Evolutionary conservation across 2,329 filamentous ascomycete species (phyloP).

Genomic region (Knoxdaviesia proteae): DNA sequence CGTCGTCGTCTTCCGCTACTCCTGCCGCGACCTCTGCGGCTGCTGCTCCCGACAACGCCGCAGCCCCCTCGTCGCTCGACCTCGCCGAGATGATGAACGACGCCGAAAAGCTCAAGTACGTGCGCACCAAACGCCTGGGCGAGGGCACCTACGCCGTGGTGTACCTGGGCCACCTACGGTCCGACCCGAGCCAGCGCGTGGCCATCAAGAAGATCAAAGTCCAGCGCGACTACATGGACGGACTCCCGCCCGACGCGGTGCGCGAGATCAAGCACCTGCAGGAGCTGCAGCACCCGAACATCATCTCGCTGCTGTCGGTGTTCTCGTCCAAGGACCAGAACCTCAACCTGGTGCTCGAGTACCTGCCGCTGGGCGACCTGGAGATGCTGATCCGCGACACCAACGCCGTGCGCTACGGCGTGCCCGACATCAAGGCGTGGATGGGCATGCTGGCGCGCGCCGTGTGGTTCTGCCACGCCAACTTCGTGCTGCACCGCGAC

Average conservation of each 20-base stretch:
- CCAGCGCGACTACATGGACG: conserved; percentile 70
- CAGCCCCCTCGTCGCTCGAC: conserved; percentile 24
- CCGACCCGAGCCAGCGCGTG: conserved; percentile 52
- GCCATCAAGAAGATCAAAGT: conserved; percentile 90
- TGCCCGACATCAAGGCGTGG: conserved; percentile 91
- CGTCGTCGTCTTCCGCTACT: no score
- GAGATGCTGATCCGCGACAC: conserved; percentile 85
- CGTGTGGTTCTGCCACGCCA: conserved; percentile 92
- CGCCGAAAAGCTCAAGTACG: conserved; percentile 68
- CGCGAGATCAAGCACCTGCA: conserved; percentile 91
- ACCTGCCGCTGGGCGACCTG: conserved; percentile 78
- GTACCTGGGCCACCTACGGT: conserved; percentile 64
- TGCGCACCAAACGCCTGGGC: conserved; percentile 81
- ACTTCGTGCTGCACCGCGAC: conserved; percentile 83
- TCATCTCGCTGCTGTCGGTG: conserved; percentile 78
- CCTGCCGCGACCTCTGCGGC: conserved; percentile 9
- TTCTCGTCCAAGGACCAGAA: conserved; percentile 96
- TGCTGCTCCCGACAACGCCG: conserved; percentile 10
- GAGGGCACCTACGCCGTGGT: conserved; percentile 96
- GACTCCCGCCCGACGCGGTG: conserved; percentile 82
- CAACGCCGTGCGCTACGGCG: conserved; percentile 56
- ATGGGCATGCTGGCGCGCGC: conserved; percentile 91
- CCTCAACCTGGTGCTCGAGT: conserved; percentile 87
- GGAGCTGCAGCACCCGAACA: conserved; percentile 85
- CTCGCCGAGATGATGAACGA: conserved; percentile 68